Conservation (phyloP, 805 yeast genomes). For the Torulaspora delbrueckii region DNA sequence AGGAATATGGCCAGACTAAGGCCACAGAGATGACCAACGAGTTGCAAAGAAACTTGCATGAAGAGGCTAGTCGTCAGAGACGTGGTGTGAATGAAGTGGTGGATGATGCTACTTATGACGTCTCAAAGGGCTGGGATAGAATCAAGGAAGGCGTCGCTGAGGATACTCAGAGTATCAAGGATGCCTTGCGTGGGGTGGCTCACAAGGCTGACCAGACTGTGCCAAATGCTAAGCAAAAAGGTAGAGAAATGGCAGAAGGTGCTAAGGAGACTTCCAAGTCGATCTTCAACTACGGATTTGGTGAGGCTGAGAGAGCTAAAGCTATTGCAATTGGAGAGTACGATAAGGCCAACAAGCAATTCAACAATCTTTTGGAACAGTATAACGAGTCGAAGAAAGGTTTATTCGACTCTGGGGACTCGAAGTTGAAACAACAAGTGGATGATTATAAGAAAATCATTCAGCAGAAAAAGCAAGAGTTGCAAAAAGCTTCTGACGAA, state of each 20-base stretch:
- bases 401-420: slow-evolving; percentile 19
- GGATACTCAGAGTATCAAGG: slow-evolving; percentile 13
- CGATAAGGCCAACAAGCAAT: slow-evolving; percentile 29
- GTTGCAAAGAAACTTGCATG: slow-evolving; percentile 7
- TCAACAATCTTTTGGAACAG: slow-evolving; percentile 18
- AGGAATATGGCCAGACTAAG: slow-evolving; percentile 7
- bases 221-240: slow-evolving; percentile 9
- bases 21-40: slow-evolving; percentile 10
- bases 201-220: slow-evolving; percentile 2
- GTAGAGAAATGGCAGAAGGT: slow-evolving; percentile 10
- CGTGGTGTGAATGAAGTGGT: slow-evolving; percentile 6
- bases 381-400: slow-evolving; percentile 17
- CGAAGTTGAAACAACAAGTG: slow-evolving; percentile 15
- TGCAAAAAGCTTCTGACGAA: slow-evolving; percentile 22
- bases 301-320: slow-evolving; percentile 28
- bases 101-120: slow-evolving; percentile 7
- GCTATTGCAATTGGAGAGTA: slow-evolving; percentile 31
- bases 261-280: slow-evolving; percentile 21
- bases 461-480: slow-evolving; percentile 14
- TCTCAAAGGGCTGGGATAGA: slow-evolving; percentile 13
- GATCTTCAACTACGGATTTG: slow-evolving; percentile 30
- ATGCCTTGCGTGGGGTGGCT: slow-evolving; percentile 12
- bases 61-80: slow-evolving; percentile 4
- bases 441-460: slow-evolving; percentile 18
- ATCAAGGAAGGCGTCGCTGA: slow-evolving; percentile 14